Evolutionary conservation across 345 rosid species (phyloP).

Genomic region (Eucalyptus marginata): DNA sequence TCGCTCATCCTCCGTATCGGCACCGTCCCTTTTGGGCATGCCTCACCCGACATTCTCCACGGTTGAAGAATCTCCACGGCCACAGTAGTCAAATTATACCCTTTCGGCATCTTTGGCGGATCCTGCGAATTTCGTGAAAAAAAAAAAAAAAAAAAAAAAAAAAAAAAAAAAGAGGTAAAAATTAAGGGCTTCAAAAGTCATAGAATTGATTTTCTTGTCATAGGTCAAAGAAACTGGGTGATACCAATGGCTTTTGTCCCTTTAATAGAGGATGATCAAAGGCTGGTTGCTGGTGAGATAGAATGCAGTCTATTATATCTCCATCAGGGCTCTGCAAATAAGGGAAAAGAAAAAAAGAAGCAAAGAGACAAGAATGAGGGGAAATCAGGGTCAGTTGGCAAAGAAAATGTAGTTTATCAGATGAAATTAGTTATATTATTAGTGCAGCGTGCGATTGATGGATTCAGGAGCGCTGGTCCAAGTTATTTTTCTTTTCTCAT

Average conservation of each 20-base stretch:
- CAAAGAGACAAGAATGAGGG: not conserved
- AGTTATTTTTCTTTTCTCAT: not conserved
- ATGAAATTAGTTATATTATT: not conserved
- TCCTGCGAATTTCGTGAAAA: constrained; percentile 25
- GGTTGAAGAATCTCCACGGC: constrained; percentile 36
- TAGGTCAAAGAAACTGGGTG: not conserved
- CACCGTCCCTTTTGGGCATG: constrained; percentile 82
- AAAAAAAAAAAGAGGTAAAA: not conserved
- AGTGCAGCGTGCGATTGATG: not conserved
- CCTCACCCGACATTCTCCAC: constrained; percentile 70
- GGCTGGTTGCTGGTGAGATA: constrained; percentile 72
- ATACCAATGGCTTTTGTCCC: constrained; percentile 75
- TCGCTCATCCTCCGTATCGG: constrained; percentile 85
- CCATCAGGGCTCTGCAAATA: constrained; percentile 80
- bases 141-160: not conserved
- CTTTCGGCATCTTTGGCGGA: constrained; percentile 60
- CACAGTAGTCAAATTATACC: constrained; percentile 11
- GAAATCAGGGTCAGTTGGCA: no score
- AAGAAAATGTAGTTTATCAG: not conserved
- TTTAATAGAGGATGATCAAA: constrained; percentile 76
- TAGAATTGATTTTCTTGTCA: not conserved
- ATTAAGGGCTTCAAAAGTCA: not conserved
- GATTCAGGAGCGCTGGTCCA: not conserved
- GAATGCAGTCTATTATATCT: constrained; percentile 76
- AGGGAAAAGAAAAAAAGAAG: not conserved